These are phyloP conservation scores for Hypoxylon lienhwacheense DNA, from an alignment of 495 filamentous ascomycete genomes.

Conservation along the genomic window DNA sequence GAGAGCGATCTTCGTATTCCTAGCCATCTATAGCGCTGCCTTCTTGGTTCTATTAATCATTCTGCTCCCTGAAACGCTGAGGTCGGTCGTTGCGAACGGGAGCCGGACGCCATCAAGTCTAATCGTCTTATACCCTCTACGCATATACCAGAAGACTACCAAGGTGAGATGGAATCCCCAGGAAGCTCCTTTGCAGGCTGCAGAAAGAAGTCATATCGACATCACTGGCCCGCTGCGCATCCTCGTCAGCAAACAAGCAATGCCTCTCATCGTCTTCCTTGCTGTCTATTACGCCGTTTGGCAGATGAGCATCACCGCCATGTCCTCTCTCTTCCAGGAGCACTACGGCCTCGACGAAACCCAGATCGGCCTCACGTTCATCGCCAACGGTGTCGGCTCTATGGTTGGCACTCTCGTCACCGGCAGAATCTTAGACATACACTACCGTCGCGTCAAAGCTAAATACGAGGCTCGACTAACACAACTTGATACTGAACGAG, in stretches of 20 bases:
- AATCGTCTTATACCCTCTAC: constrained; percentile 42
- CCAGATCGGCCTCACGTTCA: constrained; percentile 54
- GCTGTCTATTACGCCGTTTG: constrained; percentile 57
- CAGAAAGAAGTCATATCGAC: constrained; percentile 41
- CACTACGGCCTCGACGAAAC: constrained; percentile 49
- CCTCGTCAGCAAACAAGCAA: constrained; percentile 46
- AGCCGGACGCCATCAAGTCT: constrained; percentile 34
- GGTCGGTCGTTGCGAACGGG: constrained; percentile 58
- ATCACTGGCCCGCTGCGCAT: constrained; percentile 51
- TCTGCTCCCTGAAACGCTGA: constrained; percentile 57
- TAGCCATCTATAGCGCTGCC: constrained; percentile 51
- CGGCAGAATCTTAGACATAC: constrained; percentile 48
- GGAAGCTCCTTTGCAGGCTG: constrained; percentile 15
- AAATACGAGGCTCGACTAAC: constrained; percentile 26
- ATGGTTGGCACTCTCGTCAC: constrained; percentile 54
- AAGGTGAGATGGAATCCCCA: constrained; percentile 26
- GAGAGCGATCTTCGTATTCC: constrained; percentile 61
- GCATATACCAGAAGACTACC: constrained; percentile 39
- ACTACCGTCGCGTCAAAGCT: constrained; percentile 46
- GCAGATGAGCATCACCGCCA: constrained; percentile 60
- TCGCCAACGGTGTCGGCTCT: constrained; percentile 55
- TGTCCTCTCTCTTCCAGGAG: constrained; percentile 53
- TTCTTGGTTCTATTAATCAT: constrained; percentile 48
- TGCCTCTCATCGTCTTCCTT: constrained; percentile 54
- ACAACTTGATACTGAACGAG: constrained; percentile 10